Evolutionary conservation across 1,139 yeast genomes (phyloP), one percentile per base, ranked within the genome.

Genomic region (Yamadazyma jaroonii): DNA sequence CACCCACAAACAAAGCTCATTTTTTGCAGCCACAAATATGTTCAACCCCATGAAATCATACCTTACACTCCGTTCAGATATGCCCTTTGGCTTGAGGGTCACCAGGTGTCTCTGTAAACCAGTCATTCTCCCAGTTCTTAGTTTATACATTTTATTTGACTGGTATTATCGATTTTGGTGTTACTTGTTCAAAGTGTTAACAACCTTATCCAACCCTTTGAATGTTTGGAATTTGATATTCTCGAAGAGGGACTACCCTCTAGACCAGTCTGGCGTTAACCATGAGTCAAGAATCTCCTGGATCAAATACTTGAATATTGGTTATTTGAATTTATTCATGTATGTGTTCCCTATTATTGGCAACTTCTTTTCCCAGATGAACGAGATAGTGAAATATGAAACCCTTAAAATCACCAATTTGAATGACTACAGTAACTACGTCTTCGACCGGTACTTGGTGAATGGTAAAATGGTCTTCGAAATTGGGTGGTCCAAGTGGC

Each of bases 401-500:
- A 20, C 33, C 10, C 9, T 21, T 2, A 35, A 31, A 22, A 27
- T 41, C 10, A 27, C 21, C 7, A 28, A 31, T 17, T 12, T 41
- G 14, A 31, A 37, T 25, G 40, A 32, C 15, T 45, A 40, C 22
- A 40, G 54, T 6, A 50, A 53, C 24, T 57, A 56, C 36, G 35
- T 56, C 4, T 45, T 48, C 26, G 59, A 57, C 34, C 44, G 62
- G 21, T 57, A 57, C 32, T 13, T 57, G 1, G 25, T 47, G 6
- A 57, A 56, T 36, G 42, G 53, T n/a, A n/a, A n/a, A n/a, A n/a
- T n/a, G n/a, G n/a, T n/a, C n/a, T n/a, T n/a, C n/a, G n/a, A n/a
- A n/a, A n/a, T n/a, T n/a, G n/a, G n/a, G n/a, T n/a, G n/a, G n/a
- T n/a, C n/a, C n/a, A n/a, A n/a, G n/a, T n/a, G 6, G 56, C 57